phyloP scores from a whole-genome alignment of 192 early-diverging fungal genomes.

The Coemansia asiatica region DNA sequence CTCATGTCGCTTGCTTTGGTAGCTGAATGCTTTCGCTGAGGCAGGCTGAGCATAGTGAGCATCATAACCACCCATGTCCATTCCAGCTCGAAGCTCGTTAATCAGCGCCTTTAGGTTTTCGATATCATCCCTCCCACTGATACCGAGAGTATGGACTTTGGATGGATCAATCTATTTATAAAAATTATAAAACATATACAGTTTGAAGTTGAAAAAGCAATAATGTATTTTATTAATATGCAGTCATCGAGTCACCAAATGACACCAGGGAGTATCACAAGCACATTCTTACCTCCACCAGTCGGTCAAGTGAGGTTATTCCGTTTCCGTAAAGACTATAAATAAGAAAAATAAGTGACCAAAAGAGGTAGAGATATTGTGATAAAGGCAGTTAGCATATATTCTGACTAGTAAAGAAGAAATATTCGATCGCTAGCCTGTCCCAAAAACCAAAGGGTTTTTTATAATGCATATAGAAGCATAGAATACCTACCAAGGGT shows the following conservation, averaged over 20 bases:
- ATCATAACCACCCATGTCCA: not conserved
- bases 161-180: constrained; percentile 28
- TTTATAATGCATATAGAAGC: not conserved
- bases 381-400: not conserved
- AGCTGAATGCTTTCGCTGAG: constrained; percentile 8
- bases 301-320: constrained; percentile 35
- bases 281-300: constrained; percentile 37
- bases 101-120: constrained; percentile 31
- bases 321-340: constrained; percentile 42
- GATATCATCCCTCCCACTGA: constrained; percentile 34
- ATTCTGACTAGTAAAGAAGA: too few relatives aligned
- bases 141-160: constrained; percentile 27
- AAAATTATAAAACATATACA: not conserved
- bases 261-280: not conserved
- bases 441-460: too few relatives aligned
- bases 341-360: not conserved
- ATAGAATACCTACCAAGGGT: constrained; percentile 37
- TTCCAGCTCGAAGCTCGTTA: constrained; percentile 12
- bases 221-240: constrained; percentile 6
- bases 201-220: too few relatives aligned
- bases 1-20: constrained; percentile 13
- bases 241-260: too few relatives aligned
- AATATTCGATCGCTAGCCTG: too few relatives aligned
- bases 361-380: not conserved
- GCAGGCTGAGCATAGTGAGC: not conserved